These are phyloP conservation scores for Thalassiosira hispida DNA, from an alignment of 352 stramenopile species.

Conservation along the genomic window DNA sequence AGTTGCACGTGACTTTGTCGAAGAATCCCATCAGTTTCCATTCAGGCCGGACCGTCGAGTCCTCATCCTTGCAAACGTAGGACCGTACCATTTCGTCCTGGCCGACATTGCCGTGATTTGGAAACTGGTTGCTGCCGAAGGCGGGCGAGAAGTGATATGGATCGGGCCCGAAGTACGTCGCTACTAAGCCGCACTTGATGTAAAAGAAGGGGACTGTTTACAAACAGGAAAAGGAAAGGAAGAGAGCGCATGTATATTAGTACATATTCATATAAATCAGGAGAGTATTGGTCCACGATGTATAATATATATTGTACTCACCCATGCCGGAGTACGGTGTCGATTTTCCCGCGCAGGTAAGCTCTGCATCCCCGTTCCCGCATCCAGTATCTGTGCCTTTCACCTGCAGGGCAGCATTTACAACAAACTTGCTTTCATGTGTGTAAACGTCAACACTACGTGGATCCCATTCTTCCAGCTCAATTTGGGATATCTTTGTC, in stretches of 20 bases:
- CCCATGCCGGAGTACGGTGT: not conserved
- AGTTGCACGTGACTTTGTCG: not conserved
- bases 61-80: not conserved
- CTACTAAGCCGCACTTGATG: not conserved
- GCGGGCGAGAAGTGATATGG: not conserved
- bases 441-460: not conserved
- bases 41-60: not conserved
- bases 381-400: not conserved
- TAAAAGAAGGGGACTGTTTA: not conserved
- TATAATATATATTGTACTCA: too few species aligned
- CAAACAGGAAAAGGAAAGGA: too few species aligned
- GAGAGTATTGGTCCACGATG: too few species aligned
- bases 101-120: not conserved
- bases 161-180: not conserved
- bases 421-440: not conserved
- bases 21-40: not conserved
- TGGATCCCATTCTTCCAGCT: not conserved
- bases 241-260: too few species aligned
- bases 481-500: not conserved
- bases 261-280: too few species aligned
- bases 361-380: not conserved
- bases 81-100: not conserved
- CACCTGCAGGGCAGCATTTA: not conserved
- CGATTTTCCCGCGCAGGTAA: not conserved
- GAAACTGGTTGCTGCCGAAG: not conserved